Evolutionary conservation across 148 eudicot species (phyloP), one percentile per base, ranked within the genome.

Genomic region (Fagopyrum homotropicum): DNA sequence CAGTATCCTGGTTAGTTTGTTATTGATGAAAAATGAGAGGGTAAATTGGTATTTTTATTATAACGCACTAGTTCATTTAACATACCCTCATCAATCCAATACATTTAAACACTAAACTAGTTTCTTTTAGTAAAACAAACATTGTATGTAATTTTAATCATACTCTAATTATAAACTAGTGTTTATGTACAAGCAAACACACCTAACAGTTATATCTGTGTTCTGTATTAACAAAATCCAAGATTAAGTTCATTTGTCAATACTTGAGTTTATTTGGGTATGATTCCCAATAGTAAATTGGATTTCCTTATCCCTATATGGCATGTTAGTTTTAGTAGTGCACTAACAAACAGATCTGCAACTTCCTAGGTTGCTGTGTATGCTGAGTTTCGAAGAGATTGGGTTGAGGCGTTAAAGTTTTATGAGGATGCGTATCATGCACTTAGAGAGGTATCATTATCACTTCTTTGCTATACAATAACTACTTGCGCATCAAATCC

Each of bases 381-480:
- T 86, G 99, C 99, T 77, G 99, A 95, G 79, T 95, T 92, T 75
- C 89, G 94, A 40, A 89, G 98, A 80, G 99, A 95, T 80, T 95
- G 99, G 99, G 89, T 85, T 78, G 99, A 95, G 88, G 99, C 98
- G 73, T 82, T 95, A 48, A 89, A 88, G 81, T 78, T 86, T 55
- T 95, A 92, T 45, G 99, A 95, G 86, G 99, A 95, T 78, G 97
- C 92, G 61, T 95, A 95, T 83, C 88, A 89, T 76, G 84, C 90
- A 48, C 72, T 95, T 66, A 86, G 98, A 55, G 99, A 95, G 98
- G 99, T 95, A 83, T 47, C 43, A 4, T 55, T 73, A 12, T 45
- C 10, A 75, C 66, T 70, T 68, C 8, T 72, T 72, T 75, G 40
- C 45, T 66, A 60, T 45, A 40, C 11, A 22, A 22, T 71, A 60